Base-by-base conservation (phyloP, 2,329 filamentous ascomycete genomes). In the Fonsecaea erecta region DNA sequence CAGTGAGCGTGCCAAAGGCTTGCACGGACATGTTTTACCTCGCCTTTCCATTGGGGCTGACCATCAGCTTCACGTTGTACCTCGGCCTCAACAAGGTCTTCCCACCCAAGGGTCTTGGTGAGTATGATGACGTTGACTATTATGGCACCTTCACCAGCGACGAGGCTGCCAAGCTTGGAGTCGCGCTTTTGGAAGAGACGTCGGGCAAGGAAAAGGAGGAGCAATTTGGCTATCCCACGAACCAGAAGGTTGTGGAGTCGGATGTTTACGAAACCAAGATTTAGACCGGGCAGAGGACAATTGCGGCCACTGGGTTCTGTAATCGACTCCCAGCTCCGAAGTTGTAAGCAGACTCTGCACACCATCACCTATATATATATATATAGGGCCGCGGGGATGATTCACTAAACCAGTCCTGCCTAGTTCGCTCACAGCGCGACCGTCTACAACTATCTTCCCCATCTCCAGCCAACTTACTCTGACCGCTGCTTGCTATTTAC, bases 21-120 rank as follows among this genome's bases (percentile, higher is more conserved):
- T 77, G 76, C 67, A 76, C 73, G 2, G 70, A 76, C n/a, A 67
- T 80, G 4, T 80, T 79, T 68, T 77, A 80, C 56, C 71, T 80
- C 16, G 77, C 78, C 0, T 80, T 77, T 62, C 74, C 77, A 1
- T 68, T 80, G 1, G 79, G 79, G 0, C 74, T 80, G 54, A 72
- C 72, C 2, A 77, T 79, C 53, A 77, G 76, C 66, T 79, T 80
- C 65, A 64, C 73, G 1, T 64, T 76, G 1, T 75, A 77, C 55
- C 74, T 68, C 43, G 65, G 52, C 5, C 62, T 79, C 43, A 76
- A 76, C 63, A 73, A 69, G 34, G 46, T 64, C 5, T 68, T 63
- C 46, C 67, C 68, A 30, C 64, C 67, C 35, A 37, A 35, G 18
- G 64, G 67, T 9, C 53, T 69, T 2, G 70, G 70, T 26, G 62